Evolutionary conservation across 2,329 filamentous ascomycete species (phyloP).

Genomic region (Fusarium metavorans): DNA sequence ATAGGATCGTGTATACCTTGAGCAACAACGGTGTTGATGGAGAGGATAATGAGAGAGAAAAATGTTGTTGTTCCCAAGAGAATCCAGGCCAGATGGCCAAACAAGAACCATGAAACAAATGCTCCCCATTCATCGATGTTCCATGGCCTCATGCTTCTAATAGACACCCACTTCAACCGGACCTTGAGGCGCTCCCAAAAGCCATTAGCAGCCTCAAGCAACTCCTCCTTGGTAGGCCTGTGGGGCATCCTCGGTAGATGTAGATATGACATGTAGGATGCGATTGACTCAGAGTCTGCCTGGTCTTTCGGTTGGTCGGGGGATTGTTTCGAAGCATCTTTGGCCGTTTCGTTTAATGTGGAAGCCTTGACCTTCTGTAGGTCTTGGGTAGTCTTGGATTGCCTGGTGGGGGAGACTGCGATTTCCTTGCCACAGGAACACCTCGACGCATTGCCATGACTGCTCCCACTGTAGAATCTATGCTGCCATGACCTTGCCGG

Average conservation of each 20-base stretch:
- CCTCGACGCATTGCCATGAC: slow-evolving; percentile 29
- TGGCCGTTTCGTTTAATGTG: slow-evolving; percentile 17
- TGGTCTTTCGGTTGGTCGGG: not conserved
- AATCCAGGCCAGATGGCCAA: slow-evolving; percentile 95
- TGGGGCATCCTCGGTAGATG: slow-evolving; percentile 80
- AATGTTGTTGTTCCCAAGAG: slow-evolving; percentile 98
- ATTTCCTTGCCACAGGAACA: slow-evolving; percentile 44
- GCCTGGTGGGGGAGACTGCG: slow-evolving; percentile 10
- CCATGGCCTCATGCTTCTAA: slow-evolving; percentile 92
- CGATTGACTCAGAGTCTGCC: slow-evolving; percentile 55
- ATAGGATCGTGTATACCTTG: slow-evolving; percentile 71
- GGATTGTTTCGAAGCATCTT: slow-evolving; percentile 20
- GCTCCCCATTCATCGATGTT: slow-evolving; percentile 97
- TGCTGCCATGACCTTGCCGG: slow-evolving; percentile 12
- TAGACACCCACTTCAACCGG: slow-evolving; percentile 97
- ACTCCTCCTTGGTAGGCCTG: slow-evolving; percentile 91
- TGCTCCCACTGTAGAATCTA: slow-evolving; percentile 31
- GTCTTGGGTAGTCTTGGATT: slow-evolving; percentile 27
- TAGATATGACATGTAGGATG: slow-evolving; percentile 68
- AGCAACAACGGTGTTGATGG: slow-evolving; percentile 95
- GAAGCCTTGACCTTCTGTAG: slow-evolving; percentile 27
- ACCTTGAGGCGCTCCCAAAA: slow-evolving; percentile 93
- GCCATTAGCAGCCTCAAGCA: slow-evolving; percentile 89
- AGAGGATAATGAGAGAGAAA: slow-evolving; percentile 89
- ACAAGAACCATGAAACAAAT: slow-evolving; percentile 91